Base-by-base conservation (phyloP, 176 grass and related monocot genomes). In the Aegilops longissima region DNA sequence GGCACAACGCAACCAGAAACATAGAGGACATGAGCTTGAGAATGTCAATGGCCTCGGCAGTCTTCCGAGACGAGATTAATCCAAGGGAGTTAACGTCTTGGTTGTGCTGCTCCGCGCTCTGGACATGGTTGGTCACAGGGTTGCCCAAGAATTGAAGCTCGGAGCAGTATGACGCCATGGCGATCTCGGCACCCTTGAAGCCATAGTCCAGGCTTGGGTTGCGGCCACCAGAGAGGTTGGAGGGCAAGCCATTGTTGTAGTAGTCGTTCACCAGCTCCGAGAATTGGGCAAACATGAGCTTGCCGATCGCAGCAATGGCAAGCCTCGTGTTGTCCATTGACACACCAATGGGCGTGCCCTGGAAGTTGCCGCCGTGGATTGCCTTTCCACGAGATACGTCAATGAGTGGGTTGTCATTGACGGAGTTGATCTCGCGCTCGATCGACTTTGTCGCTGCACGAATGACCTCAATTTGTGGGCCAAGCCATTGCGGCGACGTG, bases 291-390 rank as follows among this genome's bases (percentile, higher is more conserved):
- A 96, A 96, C 91, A 93, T 90, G 85, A 97, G 94, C 80, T 97
- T 97, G 21, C 92, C 92, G 27, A 97, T 92, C 72, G 94, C 90
- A 0, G 94, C 92, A 10, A 97, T 82, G 51, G 94, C 94, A 49
- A 97, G 86, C 3, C 94, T 87, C 33, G 91, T 88, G 86, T 97
- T 97, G 81, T 97, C 94, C 94, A 97, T 97, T 27, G 94, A 97
- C 72, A 97, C 94, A 27, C 94, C 94, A 35, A 97, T 92, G 33
- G 94, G 94, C 5, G 92, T 97, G 30, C 90, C 94, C 67, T 97
- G 94, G 86, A 97, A 97, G 82, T 97, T 97, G 34, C 94, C 94
- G 9, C 90, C 94, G 3, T 97, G 94, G 35, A 97, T 73, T 0
- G 92, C 94, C 83, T 94, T 97, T 49, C 72, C 76, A 3, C 95